Percentiles rank a stretch among this genome's conserved stretches.
These are phyloP conservation scores for Aspergillus glaucus DNA, from an alignment of 2,329 filamentous ascomycete genomes.

Conservation along the genomic window DNA sequence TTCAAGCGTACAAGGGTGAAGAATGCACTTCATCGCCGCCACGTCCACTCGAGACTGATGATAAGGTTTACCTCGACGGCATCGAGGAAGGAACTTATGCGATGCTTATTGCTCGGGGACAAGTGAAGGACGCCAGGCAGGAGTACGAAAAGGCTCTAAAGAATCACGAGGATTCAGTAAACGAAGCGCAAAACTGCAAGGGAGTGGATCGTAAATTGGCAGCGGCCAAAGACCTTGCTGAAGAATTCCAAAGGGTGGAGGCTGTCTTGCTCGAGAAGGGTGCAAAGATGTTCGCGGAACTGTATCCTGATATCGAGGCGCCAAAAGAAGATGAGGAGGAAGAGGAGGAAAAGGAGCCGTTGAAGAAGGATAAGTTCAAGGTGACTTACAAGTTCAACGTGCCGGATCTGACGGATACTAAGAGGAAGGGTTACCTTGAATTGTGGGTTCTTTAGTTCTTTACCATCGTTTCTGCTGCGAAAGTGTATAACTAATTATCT, in stretches of 20 bases:
- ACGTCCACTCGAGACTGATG: constrained; percentile 32
- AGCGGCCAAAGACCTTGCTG: constrained; percentile 48
- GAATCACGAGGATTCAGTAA: constrained; percentile 14
- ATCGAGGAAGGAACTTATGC: constrained; percentile 55
- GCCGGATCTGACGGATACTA: constrained; percentile 47
- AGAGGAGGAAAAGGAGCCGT: not conserved
- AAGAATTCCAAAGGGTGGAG: constrained; percentile 52
- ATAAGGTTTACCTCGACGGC: constrained; percentile 45
- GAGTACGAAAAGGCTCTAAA: constrained; percentile 32
- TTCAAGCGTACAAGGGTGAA: constrained; percentile 44
- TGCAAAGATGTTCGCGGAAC: constrained; percentile 61
- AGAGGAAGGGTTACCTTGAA: constrained; percentile 54
- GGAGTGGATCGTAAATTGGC: constrained; percentile 49
- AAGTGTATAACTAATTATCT: constrained; percentile 39
- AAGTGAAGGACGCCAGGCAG: constrained; percentile 32
- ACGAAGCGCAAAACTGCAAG: constrained; percentile 2
- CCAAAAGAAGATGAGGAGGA: not conserved
- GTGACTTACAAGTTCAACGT: constrained; percentile 47
- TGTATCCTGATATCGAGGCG: constrained; percentile 48
- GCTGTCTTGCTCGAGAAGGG: constrained; percentile 49
- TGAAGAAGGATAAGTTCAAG: constrained; percentile 38
- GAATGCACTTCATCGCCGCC: constrained; percentile 5
- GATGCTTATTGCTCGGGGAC: constrained; percentile 46
- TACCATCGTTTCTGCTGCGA: constrained; percentile 39
- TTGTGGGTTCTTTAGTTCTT: constrained; percentile 48